A percentile compares a stretch with the other conserved stretches of the same genome.
Evolutionary conservation across 2,329 filamentous ascomycete species (phyloP).

Genomic region (Monilinia laxa): DNA sequence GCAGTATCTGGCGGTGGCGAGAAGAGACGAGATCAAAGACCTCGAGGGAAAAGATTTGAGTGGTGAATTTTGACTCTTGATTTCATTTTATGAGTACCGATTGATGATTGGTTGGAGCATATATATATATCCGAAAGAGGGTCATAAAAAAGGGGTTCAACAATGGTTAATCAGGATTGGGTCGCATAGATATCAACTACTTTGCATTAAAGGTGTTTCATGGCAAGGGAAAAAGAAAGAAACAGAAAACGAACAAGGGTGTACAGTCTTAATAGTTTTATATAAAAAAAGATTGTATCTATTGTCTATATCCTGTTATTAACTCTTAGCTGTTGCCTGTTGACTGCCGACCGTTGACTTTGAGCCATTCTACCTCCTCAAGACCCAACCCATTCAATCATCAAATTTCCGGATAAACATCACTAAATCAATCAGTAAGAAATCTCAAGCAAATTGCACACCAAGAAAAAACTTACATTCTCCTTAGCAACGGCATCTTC

Average conservation of each 20-base stretch:
- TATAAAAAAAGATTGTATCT: background rate
- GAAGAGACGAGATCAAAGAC: background rate
- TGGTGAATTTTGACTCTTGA: constrained; percentile 9
- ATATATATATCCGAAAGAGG: constrained; percentile 5
- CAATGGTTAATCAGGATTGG: constrained; percentile 25
- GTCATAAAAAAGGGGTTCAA: constrained; percentile 34
- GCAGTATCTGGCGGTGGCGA: background rate
- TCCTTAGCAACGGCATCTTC: constrained; percentile 57
- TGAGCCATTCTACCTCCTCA: background rate
- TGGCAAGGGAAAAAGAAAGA: background rate
- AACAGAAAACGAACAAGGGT: constrained; percentile 13
- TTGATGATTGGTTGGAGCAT: constrained; percentile 19
- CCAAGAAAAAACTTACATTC: constrained; percentile 39
- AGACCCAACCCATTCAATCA: background rate
- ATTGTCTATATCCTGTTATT: background rate
- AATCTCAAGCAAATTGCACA: background rate
- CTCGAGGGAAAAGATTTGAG: background rate
- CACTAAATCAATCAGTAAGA: constrained; percentile 26
- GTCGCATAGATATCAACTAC: constrained; percentile 38
- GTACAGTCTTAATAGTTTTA: background rate
- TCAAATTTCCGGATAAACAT: constrained; percentile 30
- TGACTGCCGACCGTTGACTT: too few species aligned
- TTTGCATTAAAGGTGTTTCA: constrained; percentile 32
- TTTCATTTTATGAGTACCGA: background rate
- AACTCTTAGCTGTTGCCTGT: background rate